These are phyloP conservation scores for Drosera capensis DNA, from an alignment of 148 eudicot genomes.

Conservation along the genomic window DNA sequence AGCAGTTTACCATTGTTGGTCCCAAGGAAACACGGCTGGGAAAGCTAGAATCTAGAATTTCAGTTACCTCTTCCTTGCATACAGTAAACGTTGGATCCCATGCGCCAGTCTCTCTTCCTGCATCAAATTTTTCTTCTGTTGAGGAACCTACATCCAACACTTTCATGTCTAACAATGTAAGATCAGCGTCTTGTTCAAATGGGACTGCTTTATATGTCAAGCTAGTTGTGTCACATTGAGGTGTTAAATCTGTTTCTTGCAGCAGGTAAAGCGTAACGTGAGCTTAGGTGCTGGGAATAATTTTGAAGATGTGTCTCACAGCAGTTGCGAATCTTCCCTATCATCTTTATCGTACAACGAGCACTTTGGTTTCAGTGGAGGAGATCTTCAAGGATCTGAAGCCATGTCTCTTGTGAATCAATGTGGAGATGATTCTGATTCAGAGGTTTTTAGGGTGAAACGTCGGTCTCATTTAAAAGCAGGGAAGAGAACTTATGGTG, in stretches of 20 bases:
- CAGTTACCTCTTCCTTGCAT: conserved; percentile 3
- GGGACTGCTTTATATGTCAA: not conserved
- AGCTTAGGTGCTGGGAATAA: conserved; percentile 11
- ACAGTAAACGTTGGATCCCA: conserved; percentile 8
- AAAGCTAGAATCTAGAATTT: conserved; percentile 11
- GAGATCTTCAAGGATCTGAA: conserved; percentile 14
- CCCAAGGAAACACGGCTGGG: conserved; percentile 8
- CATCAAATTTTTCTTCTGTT: conserved; percentile 29
- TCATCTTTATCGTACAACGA: conserved; percentile 13
- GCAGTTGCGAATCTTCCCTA: conserved; percentile 15
- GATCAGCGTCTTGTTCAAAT: conserved; percentile 6
- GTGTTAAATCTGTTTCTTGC: conserved; percentile 2
- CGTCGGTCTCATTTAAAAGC: conserved; percentile 51
- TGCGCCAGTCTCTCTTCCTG: conserved; percentile 36
- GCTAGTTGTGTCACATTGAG: not conserved
- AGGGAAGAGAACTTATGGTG: conserved; percentile 23
- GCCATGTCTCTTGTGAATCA: conserved; percentile 18
- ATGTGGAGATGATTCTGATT: conserved; percentile 74
- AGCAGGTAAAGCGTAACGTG: conserved; percentile 24
- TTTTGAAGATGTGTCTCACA: conserved; percentile 17
- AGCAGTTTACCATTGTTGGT: conserved; percentile 7
- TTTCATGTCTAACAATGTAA: conserved; percentile 23
- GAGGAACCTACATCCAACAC: conserved; percentile 10
- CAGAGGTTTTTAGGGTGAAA: conserved; percentile 79
- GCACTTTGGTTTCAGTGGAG: conserved; percentile 17